Evolutionary conservation across 2,329 filamentous ascomycete species (phyloP).

Genomic region (Hymenotorrendiella dingleyae): DNA sequence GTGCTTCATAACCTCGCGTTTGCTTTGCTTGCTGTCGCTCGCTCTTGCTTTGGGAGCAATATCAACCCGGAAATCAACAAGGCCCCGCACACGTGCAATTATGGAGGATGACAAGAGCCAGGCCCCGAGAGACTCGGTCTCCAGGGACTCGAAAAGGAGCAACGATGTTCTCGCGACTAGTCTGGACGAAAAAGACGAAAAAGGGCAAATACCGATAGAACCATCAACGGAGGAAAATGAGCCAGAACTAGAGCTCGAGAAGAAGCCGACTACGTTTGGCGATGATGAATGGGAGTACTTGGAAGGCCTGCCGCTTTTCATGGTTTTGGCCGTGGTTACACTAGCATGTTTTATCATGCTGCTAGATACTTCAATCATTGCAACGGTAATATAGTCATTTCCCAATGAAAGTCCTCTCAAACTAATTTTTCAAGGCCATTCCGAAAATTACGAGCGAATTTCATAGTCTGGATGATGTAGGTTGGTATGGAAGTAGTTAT

Average conservation of each 20-base stretch:
- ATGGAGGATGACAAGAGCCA: too few relatives aligned
- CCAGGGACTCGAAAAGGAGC: too few relatives aligned
- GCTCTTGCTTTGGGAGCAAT: too few relatives aligned
- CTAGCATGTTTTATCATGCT: conserved; percentile 42
- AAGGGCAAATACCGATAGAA: neutral
- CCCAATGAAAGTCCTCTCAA: neutral
- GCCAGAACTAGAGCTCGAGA: neutral
- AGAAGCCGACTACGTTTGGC: neutral
- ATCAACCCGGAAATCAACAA: too few relatives aligned
- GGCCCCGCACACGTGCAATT: too few relatives aligned
- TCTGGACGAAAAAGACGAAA: neutral
- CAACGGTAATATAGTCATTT: conserved; percentile 34
- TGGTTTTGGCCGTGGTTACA: conserved; percentile 34
- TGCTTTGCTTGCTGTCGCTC: too few relatives aligned
- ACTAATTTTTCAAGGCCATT: conserved; percentile 32
- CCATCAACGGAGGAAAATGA: neutral
- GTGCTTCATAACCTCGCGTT: too few relatives aligned
- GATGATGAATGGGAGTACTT: conserved; percentile 19
- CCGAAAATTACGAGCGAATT: conserved; percentile 46
- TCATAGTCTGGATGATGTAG: conserved; percentile 45
- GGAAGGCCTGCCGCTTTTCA: conserved; percentile 15
- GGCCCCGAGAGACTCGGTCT: too few relatives aligned
- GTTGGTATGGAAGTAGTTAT: conserved; percentile 50
- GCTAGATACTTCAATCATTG: conserved; percentile 47
- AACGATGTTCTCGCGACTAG: too few relatives aligned